These are phyloP conservation scores for Auricularia heimuer DNA, from an alignment of 768 basidiomycete genomes.

Conservation along the genomic window DNA sequence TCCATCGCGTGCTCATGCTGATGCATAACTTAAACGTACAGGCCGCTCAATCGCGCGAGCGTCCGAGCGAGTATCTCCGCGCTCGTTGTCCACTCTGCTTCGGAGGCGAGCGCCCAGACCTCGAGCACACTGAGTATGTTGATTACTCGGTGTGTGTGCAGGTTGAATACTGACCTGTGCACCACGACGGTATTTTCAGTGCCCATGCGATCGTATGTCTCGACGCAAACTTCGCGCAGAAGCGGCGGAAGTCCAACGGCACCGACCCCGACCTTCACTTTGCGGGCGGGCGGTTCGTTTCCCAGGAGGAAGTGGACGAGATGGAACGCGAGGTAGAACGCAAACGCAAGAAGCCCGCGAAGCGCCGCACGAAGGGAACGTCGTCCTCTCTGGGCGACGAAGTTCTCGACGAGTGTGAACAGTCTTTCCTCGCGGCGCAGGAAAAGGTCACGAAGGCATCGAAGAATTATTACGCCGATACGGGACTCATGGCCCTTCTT, in stretches of 20 bases:
- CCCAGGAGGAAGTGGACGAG: not conserved
- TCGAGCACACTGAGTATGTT: not conserved
- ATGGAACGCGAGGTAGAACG: not conserved
- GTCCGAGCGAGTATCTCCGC: not conserved
- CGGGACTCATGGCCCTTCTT: slow-evolving; percentile 12
- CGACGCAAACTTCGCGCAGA: not conserved
- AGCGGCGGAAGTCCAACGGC: not conserved
- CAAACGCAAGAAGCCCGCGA: not conserved
- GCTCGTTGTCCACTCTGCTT: not conserved
- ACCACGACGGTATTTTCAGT: not conserved
- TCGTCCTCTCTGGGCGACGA: not conserved
- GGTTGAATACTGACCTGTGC: not conserved
- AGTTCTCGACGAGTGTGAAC: slow-evolving; percentile 27
- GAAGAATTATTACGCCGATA: slow-evolving; percentile 7
- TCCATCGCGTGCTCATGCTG: too few relatives aligned
- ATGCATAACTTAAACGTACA: too few relatives aligned
- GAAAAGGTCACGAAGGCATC: slow-evolving; percentile 14
- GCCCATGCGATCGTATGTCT: slow-evolving; percentile 3
- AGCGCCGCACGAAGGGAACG: not conserved
- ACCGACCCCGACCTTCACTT: not conserved
- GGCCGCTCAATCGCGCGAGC: not conserved
- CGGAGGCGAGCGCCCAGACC: not conserved
- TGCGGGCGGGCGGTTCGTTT: not conserved
- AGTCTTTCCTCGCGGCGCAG: slow-evolving; percentile 7
- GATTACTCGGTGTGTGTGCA: not conserved